These are phyloP conservation scores for Lecanicillium sp. DNA, from an alignment of 2,329 filamentous ascomycete genomes.

Conservation along the genomic window DNA sequence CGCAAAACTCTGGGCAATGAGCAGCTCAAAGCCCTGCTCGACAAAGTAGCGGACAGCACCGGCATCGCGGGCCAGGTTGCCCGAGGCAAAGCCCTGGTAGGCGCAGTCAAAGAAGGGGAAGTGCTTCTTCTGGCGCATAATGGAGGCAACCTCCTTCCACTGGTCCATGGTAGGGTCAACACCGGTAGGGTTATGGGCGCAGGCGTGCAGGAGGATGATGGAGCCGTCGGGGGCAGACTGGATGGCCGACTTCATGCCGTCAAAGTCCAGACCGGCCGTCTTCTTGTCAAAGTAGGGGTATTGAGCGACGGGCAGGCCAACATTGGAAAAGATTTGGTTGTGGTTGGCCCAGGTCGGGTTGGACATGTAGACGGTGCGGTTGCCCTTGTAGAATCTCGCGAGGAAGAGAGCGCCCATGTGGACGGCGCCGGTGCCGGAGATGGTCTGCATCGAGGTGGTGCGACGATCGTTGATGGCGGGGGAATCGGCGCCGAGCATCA, in stretches of 20 bases:
- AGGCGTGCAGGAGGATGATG: conserved; percentile 87
- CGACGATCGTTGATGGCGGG: conserved; percentile 80
- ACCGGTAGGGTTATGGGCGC: conserved; percentile 96
- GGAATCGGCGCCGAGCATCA: conserved; percentile 74
- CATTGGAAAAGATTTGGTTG: conserved; percentile 95
- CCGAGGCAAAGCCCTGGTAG: conserved; percentile 96
- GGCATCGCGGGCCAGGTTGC: conserved; percentile 74
- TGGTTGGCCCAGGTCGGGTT: conserved; percentile 98
- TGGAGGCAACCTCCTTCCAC: conserved; percentile 79
- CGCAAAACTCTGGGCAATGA: conserved; percentile 88
- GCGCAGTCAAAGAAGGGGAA: conserved; percentile 98
- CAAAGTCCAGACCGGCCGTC: conserved; percentile 86
- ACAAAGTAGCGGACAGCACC: conserved; percentile 93
- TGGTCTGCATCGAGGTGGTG: conserved; percentile 76
- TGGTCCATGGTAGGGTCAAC: conserved; percentile 91
- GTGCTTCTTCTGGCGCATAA: conserved; percentile 71
- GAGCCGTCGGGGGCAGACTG: conserved; percentile 65
- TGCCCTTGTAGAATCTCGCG: conserved; percentile 74
- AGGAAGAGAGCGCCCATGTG: conserved; percentile 93
- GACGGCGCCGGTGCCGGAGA: conserved; percentile 93
- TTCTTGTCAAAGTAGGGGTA: conserved; percentile 93
- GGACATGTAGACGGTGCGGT: conserved; percentile 78
- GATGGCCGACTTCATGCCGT: conserved; percentile 72
- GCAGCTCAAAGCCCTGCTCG: conserved; percentile 81
- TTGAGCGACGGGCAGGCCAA: conserved; percentile 64